Evolutionary conservation across 495 filamentous ascomycete species (phyloP), one percentile per base, ranked within the genome.

Genomic region (Podospora anserina): DNA sequence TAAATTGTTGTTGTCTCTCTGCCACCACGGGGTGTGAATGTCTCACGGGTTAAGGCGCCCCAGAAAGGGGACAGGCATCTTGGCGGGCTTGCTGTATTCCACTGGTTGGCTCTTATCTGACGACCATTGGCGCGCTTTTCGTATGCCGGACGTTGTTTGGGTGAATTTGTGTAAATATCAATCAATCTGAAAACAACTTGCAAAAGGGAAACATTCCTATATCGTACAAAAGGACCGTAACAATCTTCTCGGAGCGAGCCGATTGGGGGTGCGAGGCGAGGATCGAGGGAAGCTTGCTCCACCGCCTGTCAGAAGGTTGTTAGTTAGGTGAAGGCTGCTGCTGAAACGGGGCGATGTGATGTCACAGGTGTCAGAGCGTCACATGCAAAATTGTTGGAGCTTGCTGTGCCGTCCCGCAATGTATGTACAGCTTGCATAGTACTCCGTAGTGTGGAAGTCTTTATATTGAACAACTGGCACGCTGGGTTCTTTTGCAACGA

Each of bases 51-150:
- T 89, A 64, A 97, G 82, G 67, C 93, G 88, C 60, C 92, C 92
- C 70, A 97, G 86, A 69, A 97, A 90, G 6, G 93, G 93, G 54
- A 96, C 85, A 58, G 88, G 84, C 76, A 92, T 88, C 85, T 89
- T 93, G 72, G 67, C 69, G 32, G 60, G 27, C 39, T 49, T 49
- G 39, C 23, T 18, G 15, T 23, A 49, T 68, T 64, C 49, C 70
- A 23, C 56, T 20, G 19, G 53, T 27, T 60, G 53, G 26, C 20
- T 69, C 39, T 68, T 62, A 58, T 54, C 56, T 23, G 26, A 13
- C 11, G 26, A 59, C 68, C 72, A 70, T 74, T 66, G 55, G 39
- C 49, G 62, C 57, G 20, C 32, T 27, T 63, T 27, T 53, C 23
- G 23, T 23, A 32, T 7, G 30, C 30, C 4, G 4, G 30, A 32